Conservation (phyloP, 2,329 filamentous ascomycete species). For the Phialophora tarda region DNA sequence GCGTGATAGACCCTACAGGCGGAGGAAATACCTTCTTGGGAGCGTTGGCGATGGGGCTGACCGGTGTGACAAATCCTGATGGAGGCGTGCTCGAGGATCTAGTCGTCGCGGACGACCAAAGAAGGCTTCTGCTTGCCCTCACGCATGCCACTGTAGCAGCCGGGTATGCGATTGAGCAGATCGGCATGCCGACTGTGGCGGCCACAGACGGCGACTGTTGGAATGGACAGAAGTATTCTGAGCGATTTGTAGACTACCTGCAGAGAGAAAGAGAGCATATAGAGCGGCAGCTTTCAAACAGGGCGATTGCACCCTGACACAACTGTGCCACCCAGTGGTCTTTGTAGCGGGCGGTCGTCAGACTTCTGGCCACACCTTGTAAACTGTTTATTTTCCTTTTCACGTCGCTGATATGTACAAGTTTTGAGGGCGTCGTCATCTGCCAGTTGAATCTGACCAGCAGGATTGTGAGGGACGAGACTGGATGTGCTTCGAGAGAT, state of each 20-base stretch:
- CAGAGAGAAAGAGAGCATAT: slow-evolving; percentile 28
- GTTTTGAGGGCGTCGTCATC: not conserved
- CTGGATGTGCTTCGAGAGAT: not conserved
- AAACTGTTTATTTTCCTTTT: not conserved
- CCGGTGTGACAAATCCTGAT: slow-evolving; percentile 37
- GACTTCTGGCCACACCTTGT: not conserved
- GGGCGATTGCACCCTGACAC: not conserved
- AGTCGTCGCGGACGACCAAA: slow-evolving; percentile 31
- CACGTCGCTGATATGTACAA: not conserved
- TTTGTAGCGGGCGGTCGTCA: not conserved
- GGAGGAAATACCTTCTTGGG: slow-evolving; percentile 84
- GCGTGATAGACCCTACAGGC: slow-evolving; percentile 88
- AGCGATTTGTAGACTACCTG: slow-evolving; percentile 33
- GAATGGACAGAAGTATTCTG: slow-evolving; percentile 46
- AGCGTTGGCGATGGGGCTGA: slow-evolving; percentile 62
- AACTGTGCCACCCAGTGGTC: not conserved
- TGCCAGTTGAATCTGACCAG: not conserved
- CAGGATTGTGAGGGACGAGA: not conserved
- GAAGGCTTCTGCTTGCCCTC: slow-evolving; percentile 69
- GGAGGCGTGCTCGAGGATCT: slow-evolving; percentile 43
- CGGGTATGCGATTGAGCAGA: slow-evolving; percentile 92
- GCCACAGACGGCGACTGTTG: slow-evolving; percentile 45
- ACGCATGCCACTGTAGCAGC: slow-evolving; percentile 81
- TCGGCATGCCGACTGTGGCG: slow-evolving; percentile 71
- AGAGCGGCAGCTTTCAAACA: slow-evolving; percentile 11